phyloP scores from a whole-genome alignment of 1,284 basidiomycete genomes.

The Mycosarcoma mackinlayi region DNA sequence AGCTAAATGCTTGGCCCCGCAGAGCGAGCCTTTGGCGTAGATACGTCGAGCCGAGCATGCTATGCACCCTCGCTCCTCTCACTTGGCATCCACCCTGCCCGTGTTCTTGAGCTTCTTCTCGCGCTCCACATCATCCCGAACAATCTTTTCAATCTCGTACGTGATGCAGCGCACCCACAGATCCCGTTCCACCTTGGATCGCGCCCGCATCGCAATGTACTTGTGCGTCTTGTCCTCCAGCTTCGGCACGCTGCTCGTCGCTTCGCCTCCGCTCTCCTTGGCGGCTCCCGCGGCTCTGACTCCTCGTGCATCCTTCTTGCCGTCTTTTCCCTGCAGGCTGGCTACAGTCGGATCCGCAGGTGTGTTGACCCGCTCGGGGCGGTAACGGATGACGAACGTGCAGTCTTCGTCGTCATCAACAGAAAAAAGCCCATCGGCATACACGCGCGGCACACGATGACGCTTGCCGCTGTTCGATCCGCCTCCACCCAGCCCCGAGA shows the following conservation, averaged over 20 bases:
- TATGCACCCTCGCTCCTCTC: background rate
- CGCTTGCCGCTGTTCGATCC: conserved; percentile 49
- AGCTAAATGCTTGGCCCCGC: too few relatives aligned
- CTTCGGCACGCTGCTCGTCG: conserved; percentile 70
- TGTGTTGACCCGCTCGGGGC: conserved; percentile 50
- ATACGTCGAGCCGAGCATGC: too few relatives aligned
- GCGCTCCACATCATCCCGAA: conserved; percentile 61
- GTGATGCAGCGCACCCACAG: conserved; percentile 88
- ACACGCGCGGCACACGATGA: conserved; percentile 60
- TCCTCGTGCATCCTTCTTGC: conserved; percentile 8
- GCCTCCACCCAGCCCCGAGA: conserved; percentile 42
- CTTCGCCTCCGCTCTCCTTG: conserved; percentile 5
- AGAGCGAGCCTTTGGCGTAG: too few relatives aligned
- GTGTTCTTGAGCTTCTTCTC: conserved; percentile 62
- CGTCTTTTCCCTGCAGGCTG: conserved; percentile 10
- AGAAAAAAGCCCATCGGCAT: conserved; percentile 60
- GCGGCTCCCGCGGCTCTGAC: background rate
- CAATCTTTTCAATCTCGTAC: conserved; percentile 81
- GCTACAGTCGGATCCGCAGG: conserved; percentile 35
- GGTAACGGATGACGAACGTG: conserved; percentile 65
- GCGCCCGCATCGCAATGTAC: conserved; percentile 76
- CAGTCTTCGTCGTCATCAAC: conserved; percentile 66
- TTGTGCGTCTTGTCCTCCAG: conserved; percentile 75
- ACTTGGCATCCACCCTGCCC: conserved; percentile 45
- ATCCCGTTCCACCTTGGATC: conserved; percentile 83